Evolutionary conservation across 2,329 filamentous ascomycete species (phyloP).

Genomic region (Botryosphaeria agaves): DNA sequence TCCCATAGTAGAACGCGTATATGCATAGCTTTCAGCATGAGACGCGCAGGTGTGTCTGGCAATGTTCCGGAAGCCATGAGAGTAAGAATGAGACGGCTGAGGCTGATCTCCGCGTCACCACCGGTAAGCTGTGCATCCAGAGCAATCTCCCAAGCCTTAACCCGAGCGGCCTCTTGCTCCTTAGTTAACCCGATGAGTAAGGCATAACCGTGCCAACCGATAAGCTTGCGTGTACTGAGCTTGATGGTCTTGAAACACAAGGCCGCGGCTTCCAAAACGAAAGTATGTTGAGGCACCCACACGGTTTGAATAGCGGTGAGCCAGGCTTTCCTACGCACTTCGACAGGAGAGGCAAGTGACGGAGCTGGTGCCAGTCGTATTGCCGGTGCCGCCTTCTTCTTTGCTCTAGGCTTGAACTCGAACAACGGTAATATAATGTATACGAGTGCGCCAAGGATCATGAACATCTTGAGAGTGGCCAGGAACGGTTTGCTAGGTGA

Average conservation of each 20-base stretch:
- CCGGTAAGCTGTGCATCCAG: conserved; percentile 85
- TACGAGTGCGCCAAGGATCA: conserved; percentile 34
- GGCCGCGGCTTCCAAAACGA: conserved; percentile 70
- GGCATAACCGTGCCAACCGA: conserved; percentile 64
- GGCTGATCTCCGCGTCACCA: conserved; percentile 78
- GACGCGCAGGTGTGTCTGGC: conserved; percentile 60
- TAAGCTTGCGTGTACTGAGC: conserved; percentile 58
- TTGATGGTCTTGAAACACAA: conserved; percentile 67
- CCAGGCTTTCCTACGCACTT: conserved; percentile 79
- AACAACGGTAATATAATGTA: conserved; percentile 41
- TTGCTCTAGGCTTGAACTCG: conserved; percentile 38
- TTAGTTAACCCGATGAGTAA: conserved; percentile 62
- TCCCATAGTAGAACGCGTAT: conserved; percentile 82
- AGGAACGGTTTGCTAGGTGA: conserved; percentile 5
- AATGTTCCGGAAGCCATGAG: conserved; percentile 77
- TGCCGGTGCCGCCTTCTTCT: conserved; percentile 23
- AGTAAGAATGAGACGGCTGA: conserved; percentile 68
- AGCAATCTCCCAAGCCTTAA: conserved; percentile 87
- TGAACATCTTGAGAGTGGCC: conserved; percentile 25
- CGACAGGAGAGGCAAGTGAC: conserved; percentile 63
- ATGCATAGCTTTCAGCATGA: conserved; percentile 88
- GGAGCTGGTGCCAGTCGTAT: conserved; percentile 35
- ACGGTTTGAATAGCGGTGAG: conserved; percentile 84
- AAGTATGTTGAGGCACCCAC: conserved; percentile 76
- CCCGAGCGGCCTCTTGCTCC: conserved; percentile 69